phyloP scores from a whole-genome alignment of 768 basidiomycete genomes.

The Macrolepiota albuminosa region DNA sequence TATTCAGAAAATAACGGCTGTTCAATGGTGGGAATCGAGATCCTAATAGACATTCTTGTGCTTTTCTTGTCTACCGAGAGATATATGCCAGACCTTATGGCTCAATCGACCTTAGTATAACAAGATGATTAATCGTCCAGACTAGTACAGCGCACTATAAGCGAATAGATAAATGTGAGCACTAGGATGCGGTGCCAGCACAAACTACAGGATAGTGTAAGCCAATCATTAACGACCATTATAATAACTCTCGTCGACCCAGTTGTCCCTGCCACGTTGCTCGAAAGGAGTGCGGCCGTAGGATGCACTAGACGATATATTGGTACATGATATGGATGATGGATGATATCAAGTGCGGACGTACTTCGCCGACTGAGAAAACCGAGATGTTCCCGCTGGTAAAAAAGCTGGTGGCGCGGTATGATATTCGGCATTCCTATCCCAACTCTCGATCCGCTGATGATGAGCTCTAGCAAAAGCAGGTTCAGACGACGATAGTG shows the following conservation, averaged over 20 bases:
- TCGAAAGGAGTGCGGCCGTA: constrained; percentile 26
- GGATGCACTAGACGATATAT: background rate
- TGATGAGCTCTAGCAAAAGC: constrained; percentile 12
- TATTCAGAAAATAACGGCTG: background rate
- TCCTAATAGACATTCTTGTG: background rate
- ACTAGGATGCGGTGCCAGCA: background rate
- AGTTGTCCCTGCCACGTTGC: constrained; percentile 27
- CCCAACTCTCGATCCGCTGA: constrained; percentile 18
- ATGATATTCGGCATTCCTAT: constrained; percentile 16
- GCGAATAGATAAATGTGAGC: background rate
- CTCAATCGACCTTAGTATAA: background rate
- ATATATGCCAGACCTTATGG: background rate
- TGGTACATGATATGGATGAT: background rate
- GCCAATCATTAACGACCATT: constrained; percentile 28
- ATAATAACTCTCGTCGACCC: constrained; percentile 43
- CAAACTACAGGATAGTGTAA: background rate
- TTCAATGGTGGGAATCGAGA: background rate
- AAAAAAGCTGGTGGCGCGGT: constrained; percentile 13
- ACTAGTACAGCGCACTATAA: background rate
- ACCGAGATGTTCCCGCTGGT: constrained; percentile 10
- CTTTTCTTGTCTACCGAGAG: background rate
- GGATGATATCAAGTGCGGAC: background rate
- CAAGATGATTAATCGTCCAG: background rate
- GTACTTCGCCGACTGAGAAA: constrained; percentile 16
- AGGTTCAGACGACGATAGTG: constrained; percentile 4